Evolutionary conservation across 1,284 basidiomycete genomes (phyloP).

Genomic region (Trichosporon ovoides): DNA sequence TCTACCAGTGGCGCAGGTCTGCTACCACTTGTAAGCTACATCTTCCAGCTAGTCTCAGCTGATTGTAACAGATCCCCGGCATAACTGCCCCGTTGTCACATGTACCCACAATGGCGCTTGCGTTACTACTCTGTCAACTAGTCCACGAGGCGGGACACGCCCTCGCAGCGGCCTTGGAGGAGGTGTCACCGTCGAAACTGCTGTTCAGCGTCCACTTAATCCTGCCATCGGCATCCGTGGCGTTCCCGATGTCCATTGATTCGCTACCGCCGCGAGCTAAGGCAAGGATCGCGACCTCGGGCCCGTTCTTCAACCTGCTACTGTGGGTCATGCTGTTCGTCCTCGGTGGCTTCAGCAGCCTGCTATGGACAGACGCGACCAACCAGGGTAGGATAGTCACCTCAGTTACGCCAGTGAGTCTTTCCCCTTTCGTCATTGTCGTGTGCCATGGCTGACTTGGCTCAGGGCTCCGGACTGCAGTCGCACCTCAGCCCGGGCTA

Average conservation of each 20-base stretch:
- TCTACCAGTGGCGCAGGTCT: slow-evolving; percentile 19
- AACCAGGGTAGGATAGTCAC: slow-evolving; percentile 28
- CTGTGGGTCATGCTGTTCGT: slow-evolving; percentile 22
- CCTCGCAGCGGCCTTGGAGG: slow-evolving; percentile 39
- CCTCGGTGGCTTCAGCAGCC: slow-evolving; percentile 5
- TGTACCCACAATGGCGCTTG: slow-evolving; percentile 38
- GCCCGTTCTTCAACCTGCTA: slow-evolving; percentile 43
- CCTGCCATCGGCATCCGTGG: slow-evolving; percentile 39
- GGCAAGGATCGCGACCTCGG: slow-evolving; percentile 40
- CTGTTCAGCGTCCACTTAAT: slow-evolving; percentile 31
- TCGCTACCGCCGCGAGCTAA: slow-evolving; percentile 29
- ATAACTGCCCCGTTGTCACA: slow-evolving; percentile 43
- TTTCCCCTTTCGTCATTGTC: neutral
- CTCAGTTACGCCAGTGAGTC: slow-evolving; percentile 28
- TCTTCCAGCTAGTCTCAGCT: neutral
- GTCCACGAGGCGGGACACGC: slow-evolving; percentile 47
- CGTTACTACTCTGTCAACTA: slow-evolving; percentile 39
- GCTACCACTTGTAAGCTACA: slow-evolving; percentile 31
- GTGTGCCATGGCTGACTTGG: neutral
- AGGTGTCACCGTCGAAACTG: slow-evolving; percentile 30
- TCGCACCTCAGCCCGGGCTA: slow-evolving; percentile 29
- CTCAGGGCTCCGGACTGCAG: slow-evolving; percentile 2
- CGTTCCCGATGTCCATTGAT: slow-evolving; percentile 37
- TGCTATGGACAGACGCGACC: slow-evolving; percentile 32
- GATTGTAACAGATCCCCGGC: slow-evolving; percentile 39